phyloP scores from a whole-genome alignment of 2,329 filamentous ascomycete genomes.

The Fusarium sp. region DNA sequence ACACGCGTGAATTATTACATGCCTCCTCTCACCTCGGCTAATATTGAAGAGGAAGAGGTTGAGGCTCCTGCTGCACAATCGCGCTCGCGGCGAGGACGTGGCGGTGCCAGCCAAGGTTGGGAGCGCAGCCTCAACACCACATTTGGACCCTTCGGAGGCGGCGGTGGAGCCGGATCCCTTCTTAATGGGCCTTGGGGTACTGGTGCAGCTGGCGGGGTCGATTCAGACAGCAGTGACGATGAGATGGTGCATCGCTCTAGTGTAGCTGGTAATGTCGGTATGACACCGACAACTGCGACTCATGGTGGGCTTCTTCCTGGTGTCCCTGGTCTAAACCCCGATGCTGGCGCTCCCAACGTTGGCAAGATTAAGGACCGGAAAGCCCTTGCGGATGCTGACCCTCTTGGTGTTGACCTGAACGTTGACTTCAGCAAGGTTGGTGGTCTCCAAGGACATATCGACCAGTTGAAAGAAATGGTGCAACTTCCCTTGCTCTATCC shows the following conservation, averaged over 20 bases:
- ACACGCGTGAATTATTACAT: slow-evolving; percentile 86
- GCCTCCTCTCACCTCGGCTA: slow-evolving; percentile 70
- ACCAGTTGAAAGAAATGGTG: slow-evolving; percentile 99
- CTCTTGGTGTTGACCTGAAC: slow-evolving; percentile 89
- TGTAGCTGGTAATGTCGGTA: slow-evolving; percentile 69
- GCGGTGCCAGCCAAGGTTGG: slow-evolving; percentile 70
- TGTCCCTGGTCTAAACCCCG: slow-evolving; percentile 54
- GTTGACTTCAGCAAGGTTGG: slow-evolving; percentile 96
- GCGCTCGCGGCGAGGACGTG: slow-evolving; percentile 73
- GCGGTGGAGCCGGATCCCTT: slow-evolving; percentile 77
- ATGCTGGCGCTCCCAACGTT: slow-evolving; percentile 77
- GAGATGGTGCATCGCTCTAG: slow-evolving; percentile 76
- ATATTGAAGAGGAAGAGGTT: slow-evolving; percentile 80
- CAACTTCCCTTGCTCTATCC: slow-evolving; percentile 93
- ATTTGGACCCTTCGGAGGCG: slow-evolving; percentile 92
- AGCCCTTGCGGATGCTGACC: slow-evolving; percentile 91
- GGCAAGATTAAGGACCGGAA: slow-evolving; percentile 96
- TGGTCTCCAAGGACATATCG: slow-evolving; percentile 91
- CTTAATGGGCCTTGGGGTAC: slow-evolving; percentile 80
- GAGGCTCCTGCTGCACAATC: slow-evolving; percentile 76
- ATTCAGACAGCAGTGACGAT: slow-evolving; percentile 97
- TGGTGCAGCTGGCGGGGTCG: slow-evolving; percentile 80
- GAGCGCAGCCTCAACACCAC: slow-evolving; percentile 89
- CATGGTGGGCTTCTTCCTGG: slow-evolving; percentile 60
- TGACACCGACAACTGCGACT: slow-evolving; percentile 67